Evolutionary conservation across 257 asterid species (phyloP).

Genomic region (Jacaranda copaia): DNA sequence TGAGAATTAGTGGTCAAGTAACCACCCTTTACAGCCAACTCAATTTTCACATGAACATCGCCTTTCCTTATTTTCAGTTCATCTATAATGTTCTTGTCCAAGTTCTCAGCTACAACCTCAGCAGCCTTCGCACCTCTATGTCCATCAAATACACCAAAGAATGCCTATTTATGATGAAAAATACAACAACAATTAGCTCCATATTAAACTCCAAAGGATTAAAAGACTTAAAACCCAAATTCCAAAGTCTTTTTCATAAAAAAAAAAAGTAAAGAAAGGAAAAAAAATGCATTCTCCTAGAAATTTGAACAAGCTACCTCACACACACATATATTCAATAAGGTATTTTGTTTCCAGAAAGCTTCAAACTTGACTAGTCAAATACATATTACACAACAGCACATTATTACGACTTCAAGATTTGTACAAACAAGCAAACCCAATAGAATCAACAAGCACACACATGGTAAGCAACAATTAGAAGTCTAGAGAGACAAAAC

Average conservation of each 20-base stretch:
- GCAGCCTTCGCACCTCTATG: constrained; percentile 88
- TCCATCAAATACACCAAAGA: constrained; percentile 80
- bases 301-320: background rate
- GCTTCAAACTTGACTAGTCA: background rate
- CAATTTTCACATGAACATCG: background rate
- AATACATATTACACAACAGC: background rate
- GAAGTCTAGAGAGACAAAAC: constrained; percentile 19
- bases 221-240: background rate
- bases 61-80: constrained; percentile 50
- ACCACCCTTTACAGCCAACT: constrained; percentile 63
- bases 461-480: constrained; percentile 1
- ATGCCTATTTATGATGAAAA: constrained; percentile 45
- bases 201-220: background rate
- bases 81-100: constrained; percentile 57
- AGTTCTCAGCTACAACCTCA: constrained; percentile 68
- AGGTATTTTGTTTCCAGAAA: background rate
- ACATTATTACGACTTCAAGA: background rate
- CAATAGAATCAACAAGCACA: background rate
- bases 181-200: background rate
- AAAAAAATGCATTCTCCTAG: background rate
- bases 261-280: too few species aligned
- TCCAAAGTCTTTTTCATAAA: too few species aligned
- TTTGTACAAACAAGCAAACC: constrained; percentile 1
- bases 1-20: constrained; percentile 77
- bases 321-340: background rate